Percentiles rank a stretch among this genome's conserved stretches.
Conservation (phyloP, 2,329 filamentous ascomycete genomes). For the Sporothrix sp. region DNA sequence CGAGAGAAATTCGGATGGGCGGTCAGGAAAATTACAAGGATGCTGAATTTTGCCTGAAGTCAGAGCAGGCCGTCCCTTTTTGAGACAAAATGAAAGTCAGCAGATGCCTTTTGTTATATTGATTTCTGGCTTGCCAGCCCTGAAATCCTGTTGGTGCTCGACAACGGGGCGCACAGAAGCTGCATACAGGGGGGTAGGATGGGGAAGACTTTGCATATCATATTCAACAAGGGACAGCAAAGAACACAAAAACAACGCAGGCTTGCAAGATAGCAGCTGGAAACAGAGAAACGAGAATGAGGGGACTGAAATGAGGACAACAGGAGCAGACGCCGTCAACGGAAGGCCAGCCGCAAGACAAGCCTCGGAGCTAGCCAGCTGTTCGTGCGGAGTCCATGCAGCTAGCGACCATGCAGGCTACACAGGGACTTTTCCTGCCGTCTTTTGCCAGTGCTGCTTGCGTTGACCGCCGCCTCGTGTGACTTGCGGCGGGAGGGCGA, state of each 20-base stretch:
- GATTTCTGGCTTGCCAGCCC: background rate
- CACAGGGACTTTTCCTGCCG: background rate
- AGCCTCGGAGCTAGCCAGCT: conserved; percentile 11
- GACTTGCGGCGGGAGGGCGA: background rate
- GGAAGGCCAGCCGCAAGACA: too few species aligned
- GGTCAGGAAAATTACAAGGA: background rate
- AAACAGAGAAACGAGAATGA: background rate
- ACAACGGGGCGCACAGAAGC: background rate
- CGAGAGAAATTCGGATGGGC: too few species aligned
- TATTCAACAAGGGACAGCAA: background rate
- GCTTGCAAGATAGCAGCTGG: background rate
- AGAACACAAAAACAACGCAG: background rate
- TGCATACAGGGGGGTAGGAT: background rate
- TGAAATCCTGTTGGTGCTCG: background rate
- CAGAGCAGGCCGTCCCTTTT: background rate
- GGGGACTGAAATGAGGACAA: background rate
- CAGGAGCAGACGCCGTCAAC: background rate
- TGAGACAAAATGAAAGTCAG: background rate
- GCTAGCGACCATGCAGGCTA: background rate
- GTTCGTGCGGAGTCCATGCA: conserved; percentile 11
- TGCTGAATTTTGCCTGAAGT: background rate
- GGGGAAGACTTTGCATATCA: background rate
- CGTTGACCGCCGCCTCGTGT: background rate
- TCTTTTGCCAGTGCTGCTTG: background rate
- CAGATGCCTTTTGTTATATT: background rate